These are phyloP conservation scores for Esteya vermicola DNA, from an alignment of 2,329 filamentous ascomycete species.

Conservation along the genomic window DNA sequence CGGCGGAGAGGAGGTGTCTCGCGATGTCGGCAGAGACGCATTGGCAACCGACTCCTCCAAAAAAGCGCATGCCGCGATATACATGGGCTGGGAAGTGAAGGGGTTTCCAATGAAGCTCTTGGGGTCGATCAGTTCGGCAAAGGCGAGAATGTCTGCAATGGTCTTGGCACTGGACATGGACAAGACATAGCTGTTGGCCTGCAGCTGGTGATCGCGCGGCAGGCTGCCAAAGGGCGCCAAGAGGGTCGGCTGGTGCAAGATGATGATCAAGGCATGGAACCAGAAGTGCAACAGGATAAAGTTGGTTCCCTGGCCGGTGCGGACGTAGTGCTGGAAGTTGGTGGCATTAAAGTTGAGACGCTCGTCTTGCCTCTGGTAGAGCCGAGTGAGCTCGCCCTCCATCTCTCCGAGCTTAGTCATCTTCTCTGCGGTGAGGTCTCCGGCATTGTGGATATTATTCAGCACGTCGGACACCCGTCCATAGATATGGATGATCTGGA, in stretches of 20 bases:
- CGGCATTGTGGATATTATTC: conserved; percentile 62
- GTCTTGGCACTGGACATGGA: conserved; percentile 87
- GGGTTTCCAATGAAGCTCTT: conserved; percentile 80
- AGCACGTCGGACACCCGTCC: conserved; percentile 72
- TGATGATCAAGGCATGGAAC: conserved; percentile 77
- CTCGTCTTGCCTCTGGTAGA: conserved; percentile 59
- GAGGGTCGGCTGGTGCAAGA: conserved; percentile 72
- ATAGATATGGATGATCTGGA: conserved; percentile 75
- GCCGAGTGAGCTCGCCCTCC: conserved; percentile 61
- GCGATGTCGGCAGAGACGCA: conserved; percentile 51
- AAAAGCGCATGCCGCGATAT: conserved; percentile 81
- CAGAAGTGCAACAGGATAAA: conserved; percentile 80
- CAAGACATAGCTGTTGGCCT: conserved; percentile 65
- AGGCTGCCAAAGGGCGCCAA: conserved; percentile 57
- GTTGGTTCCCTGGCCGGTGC: conserved; percentile 67
- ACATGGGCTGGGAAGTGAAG: conserved; percentile 82
- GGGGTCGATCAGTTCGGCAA: conserved; percentile 72
- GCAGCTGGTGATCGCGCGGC: conserved; percentile 50
- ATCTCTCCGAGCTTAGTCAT: conserved; percentile 59
- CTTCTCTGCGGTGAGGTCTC: conserved; percentile 62
- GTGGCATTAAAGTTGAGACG: conserved; percentile 69
- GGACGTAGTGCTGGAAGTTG: conserved; percentile 77
- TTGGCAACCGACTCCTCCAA: conserved; percentile 67
- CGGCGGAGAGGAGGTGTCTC: conserved; percentile 36
- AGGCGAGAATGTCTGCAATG: conserved; percentile 76